phyloP scores from a whole-genome alignment of 148 eudicot species.

The Cornus kousa region DNA sequence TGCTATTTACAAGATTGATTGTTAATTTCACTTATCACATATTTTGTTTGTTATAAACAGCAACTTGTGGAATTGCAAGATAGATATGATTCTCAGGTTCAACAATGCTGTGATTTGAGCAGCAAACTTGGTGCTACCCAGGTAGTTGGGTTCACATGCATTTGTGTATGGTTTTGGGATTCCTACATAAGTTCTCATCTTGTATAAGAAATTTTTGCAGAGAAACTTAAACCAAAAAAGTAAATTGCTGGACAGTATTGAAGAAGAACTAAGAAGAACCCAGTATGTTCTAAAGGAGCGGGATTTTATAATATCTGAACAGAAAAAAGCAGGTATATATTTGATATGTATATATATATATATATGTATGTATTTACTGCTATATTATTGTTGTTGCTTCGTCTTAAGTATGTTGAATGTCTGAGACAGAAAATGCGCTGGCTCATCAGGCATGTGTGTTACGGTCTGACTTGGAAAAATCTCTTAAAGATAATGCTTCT shows the following conservation, averaged over 20 bases:
- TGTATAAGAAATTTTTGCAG: constrained; percentile 24
- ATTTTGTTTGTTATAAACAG: constrained; percentile 25
- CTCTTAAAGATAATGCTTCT: constrained; percentile 68
- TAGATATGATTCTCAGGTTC: constrained; percentile 50
- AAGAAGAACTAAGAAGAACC: constrained; percentile 41
- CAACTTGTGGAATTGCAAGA: constrained; percentile 62
- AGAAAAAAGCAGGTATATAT: constrained; percentile 51
- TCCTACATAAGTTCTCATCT: constrained; percentile 3
- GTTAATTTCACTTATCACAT: background rate
- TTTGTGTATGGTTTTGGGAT: background rate
- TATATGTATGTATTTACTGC: no score
- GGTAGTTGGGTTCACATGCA: constrained; percentile 21
- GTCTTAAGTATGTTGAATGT: constrained; percentile 2
- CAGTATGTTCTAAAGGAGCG: constrained; percentile 45
- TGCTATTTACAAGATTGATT: background rate
- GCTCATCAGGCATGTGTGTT: constrained; percentile 74
- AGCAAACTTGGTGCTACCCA: constrained; percentile 54
- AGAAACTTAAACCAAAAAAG: constrained; percentile 41
- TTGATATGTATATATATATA: background rate
- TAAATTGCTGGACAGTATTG: constrained; percentile 36
- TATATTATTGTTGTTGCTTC: background rate
- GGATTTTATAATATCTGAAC: constrained; percentile 52
- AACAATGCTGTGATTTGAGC: constrained; percentile 47
- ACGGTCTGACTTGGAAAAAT: constrained; percentile 76
- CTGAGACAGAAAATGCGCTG: constrained; percentile 67